Evolutionary conservation across 2,329 filamentous ascomycete species (phyloP).

Genomic region (Phialemoniopsis sp.): DNA sequence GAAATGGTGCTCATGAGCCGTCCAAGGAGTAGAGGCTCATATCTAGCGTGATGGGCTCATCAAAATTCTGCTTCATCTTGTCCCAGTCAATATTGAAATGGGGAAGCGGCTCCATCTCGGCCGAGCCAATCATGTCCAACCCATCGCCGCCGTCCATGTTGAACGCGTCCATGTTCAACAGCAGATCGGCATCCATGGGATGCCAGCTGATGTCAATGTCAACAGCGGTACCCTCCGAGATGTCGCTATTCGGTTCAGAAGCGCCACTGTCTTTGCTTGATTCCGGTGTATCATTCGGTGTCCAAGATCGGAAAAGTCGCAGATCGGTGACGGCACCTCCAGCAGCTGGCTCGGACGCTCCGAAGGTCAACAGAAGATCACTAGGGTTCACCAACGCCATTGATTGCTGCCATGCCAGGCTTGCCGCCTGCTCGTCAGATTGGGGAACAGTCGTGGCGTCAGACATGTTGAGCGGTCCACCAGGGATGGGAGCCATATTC

Average conservation of each 20-base stretch:
- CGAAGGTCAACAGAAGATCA: slow-evolving; percentile 37
- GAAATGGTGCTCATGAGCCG: neutral
- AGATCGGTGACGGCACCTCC: slow-evolving; percentile 49
- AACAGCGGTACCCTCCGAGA: slow-evolving; percentile 48
- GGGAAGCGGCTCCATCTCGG: slow-evolving; percentile 15
- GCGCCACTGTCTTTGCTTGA: slow-evolving; percentile 56
- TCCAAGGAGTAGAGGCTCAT: slow-evolving; percentile 37
- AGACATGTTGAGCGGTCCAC: too few species aligned
- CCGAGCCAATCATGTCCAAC: slow-evolving; percentile 14
- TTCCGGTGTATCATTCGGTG: slow-evolving; percentile 61
- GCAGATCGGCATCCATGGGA: slow-evolving; percentile 39
- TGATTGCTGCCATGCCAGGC: slow-evolving; percentile 37
- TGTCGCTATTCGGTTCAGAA: slow-evolving; percentile 60
- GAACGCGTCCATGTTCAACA: slow-evolving; percentile 36
- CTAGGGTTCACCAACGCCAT: slow-evolving; percentile 31
- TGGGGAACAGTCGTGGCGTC: too few species aligned
- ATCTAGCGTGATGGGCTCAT: slow-evolving; percentile 50
- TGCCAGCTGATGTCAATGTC: slow-evolving; percentile 51
- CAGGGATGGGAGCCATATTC: too few species aligned
- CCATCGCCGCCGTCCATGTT: slow-evolving; percentile 20
- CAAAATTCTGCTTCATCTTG: slow-evolving; percentile 44
- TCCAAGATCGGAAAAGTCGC: slow-evolving; percentile 48
- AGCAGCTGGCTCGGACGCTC: slow-evolving; percentile 32
- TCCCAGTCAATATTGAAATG: slow-evolving; percentile 37
- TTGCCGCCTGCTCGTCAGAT: slow-evolving; percentile 24